Evolutionary conservation across 352 stramenopile genomes (phyloP), one percentile per base, ranked within the genome.

Genomic region (Phytophthora litchii): DNA sequence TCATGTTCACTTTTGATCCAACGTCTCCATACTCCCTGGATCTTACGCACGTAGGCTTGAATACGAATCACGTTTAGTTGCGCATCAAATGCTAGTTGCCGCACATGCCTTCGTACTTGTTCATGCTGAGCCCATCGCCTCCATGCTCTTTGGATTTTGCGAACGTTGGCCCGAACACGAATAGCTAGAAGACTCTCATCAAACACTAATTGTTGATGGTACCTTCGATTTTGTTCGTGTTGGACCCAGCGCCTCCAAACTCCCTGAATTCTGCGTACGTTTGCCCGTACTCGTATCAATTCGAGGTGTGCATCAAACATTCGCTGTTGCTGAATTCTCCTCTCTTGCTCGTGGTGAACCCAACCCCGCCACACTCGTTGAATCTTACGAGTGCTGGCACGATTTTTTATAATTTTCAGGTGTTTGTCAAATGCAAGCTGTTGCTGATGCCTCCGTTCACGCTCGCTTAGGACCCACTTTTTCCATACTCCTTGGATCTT

Each of bases 351-450:
- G n/a, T 13, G 40, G 7, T 49, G 32, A 3, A 46, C 43, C 66
- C 54, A 74, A 4, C 31, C 35, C 12, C 47, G 19, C 55, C 60
- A 74, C 3, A 37, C 45, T n/a, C 38, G 29, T 41, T 77, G 69
- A 32, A 74, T 43, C 10, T 46, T 51, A 13, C 69, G 44, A 4
- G 12, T 21, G 19, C 45, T 32, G 4, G 36, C 48, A 29, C 48
- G 35, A 3, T 38, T 12, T 50, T 17, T 27, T 29, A 60, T 51
- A 4, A 6, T 19, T 25, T 55, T 9, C 16, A 66, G 21, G 12
- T 55, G 35, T 7, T 20, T 41, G n/a, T 60, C 20, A 35, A 66
- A 66, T 0, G 37, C 16, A 3, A 41, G 14, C 14, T 51, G 21
- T 16, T 70, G 60, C 7, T 66, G 14, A 29, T 36, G 20, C 32